Evolutionary conservation across 352 stramenopile species (phyloP), one percentile per base, ranked within the genome.

Genomic region (Plasmopara halstedii): DNA sequence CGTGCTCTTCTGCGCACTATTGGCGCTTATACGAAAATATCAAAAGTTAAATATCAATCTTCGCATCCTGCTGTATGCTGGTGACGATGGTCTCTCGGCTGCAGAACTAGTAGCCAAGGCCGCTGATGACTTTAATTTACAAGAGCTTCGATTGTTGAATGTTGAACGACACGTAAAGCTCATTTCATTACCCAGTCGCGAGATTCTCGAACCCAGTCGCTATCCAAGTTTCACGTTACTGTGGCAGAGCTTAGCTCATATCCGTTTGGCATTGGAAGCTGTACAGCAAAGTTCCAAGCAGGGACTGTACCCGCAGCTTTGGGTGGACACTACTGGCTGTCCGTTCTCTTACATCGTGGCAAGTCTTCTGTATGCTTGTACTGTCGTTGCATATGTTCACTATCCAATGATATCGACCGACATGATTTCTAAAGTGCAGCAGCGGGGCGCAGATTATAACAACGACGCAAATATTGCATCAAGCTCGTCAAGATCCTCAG

Each of bases 381-480:
- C 53, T 1, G 81, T 99, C 25, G 74, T 88, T 2, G 80, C 94
- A 36, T 99, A 99, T 79, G 94, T 98, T 20, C 97, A 99, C 77
- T 99, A 99, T 77, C 97, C 97, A 6, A 99, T 97, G 47, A 99
- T 99, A 57, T 98, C 87, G 39, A 97, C 88, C 25, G 95, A 99
- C 57, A 99, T 99, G 97, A 88, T 99, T 26, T 52, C 62, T 26
- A 77, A 94, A 27, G 95, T 99, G 5, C 85, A 84, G 53, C 73
- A 97, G 45, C 86, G 88, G 27, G 61, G 82, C 27, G 64, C 88
- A 4, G 76, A 81, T 11, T 98, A 98, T 65, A 99, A 98, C 71
- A 98, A 99, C 61, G 55, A 88, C 36, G 39, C 70, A 9, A 50
- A 68, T 6, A 88, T 98, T 22, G 75, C 92, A 5, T 47, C 55